A percentile compares a stretch with the other conserved stretches of the same genome.
Conservation (phyloP, 192 early-diverging fungal species). For the Oehlia diaphana region DNA sequence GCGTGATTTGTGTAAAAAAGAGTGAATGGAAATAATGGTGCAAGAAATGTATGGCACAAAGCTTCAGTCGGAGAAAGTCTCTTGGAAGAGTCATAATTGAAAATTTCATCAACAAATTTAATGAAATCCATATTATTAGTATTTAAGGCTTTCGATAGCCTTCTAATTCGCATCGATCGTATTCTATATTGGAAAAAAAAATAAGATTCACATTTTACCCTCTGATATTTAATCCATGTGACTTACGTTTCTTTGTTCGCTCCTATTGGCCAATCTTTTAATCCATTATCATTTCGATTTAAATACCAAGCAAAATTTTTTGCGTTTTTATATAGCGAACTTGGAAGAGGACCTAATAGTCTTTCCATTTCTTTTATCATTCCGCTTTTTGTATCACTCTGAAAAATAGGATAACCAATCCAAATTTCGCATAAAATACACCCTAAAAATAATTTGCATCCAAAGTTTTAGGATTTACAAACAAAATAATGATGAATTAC, state of each 20-base stretch:
- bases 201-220: background rate
- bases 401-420: conserved; percentile 15
- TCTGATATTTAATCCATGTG: background rate
- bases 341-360: background rate
- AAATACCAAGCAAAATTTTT: conserved; percentile 11
- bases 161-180: background rate
- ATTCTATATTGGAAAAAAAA: background rate
- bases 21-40: conserved; percentile 17
- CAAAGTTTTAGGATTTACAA: background rate
- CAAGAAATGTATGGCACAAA: conserved; percentile 10
- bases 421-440: conserved; percentile 23
- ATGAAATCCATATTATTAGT: conserved; percentile 13
- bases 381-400: conserved; percentile 1
- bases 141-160: background rate
- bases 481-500: background rate
- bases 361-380: conserved; percentile 9
- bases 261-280: background rate
- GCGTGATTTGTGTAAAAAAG: background rate
- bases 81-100: conserved; percentile 3
- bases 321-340: background rate
- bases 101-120: conserved; percentile 14
- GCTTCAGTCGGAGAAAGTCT: conserved; percentile 3
- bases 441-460: background rate
- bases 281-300: background rate
- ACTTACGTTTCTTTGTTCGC: background rate